phyloP scores from a whole-genome alignment of 306 rosid species.

The Gynostemma pentaphyllum region DNA sequence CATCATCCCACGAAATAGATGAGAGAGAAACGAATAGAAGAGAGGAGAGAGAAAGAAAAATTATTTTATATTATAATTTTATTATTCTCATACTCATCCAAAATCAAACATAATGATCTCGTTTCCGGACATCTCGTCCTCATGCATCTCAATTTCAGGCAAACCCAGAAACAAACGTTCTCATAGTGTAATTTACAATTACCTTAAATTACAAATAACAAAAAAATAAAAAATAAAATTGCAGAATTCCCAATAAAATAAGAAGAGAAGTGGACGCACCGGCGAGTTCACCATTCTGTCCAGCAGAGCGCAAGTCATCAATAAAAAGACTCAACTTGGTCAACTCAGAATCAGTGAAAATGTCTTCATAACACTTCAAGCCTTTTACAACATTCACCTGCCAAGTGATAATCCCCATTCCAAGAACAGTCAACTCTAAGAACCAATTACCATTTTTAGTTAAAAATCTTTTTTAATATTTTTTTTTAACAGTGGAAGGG shows the following conservation, averaged over 20 bases:
- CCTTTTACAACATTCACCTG: slow-evolving; percentile 99
- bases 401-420: slow-evolving; percentile 9
- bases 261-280: slow-evolving; percentile 26
- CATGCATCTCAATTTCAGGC: too few species aligned
- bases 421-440: not conserved
- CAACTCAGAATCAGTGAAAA: slow-evolving; percentile 65
- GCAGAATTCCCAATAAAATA: not conserved
- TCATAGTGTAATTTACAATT: too few species aligned
- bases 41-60: too few species aligned
- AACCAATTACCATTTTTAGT: not conserved
- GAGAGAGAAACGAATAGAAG: too few species aligned
- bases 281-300: slow-evolving; percentile 77
- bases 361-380: slow-evolving; percentile 67
- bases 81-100: too few species aligned
- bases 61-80: too few species aligned
- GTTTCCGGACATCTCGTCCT: too few species aligned
- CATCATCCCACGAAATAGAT: too few species aligned
- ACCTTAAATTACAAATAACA: too few species aligned
- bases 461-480: too few species aligned
- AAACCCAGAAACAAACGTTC: too few species aligned
- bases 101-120: too few species aligned
- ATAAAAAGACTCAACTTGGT: slow-evolving; percentile 58
- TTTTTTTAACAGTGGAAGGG: not conserved
- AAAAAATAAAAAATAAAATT: not conserved
- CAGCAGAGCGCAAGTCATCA: slow-evolving; percentile 64